Evolutionary conservation across 129 eudicot genomes (phyloP).

Genomic region (Pittosporum tobira): DNA sequence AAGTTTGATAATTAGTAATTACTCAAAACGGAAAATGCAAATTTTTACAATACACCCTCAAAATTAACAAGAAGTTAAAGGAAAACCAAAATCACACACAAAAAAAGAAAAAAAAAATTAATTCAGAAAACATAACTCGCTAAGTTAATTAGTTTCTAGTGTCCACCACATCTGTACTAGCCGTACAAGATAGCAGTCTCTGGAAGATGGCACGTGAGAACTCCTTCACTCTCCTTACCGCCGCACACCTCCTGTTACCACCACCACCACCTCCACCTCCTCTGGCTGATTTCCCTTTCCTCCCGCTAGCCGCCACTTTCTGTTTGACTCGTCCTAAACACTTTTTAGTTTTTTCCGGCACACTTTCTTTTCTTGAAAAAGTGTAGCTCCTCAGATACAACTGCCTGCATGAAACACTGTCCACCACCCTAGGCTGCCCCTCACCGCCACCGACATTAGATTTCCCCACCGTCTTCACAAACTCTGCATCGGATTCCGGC

Average conservation of each 20-base stretch:
- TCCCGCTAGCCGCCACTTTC: slow-evolving; percentile 16
- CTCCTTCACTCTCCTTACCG: slow-evolving; percentile 9
- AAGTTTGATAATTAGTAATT: too few relatives aligned
- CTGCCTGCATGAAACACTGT: slow-evolving; percentile 56
- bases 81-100: too few relatives aligned
- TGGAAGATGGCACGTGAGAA: neutral
- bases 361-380: slow-evolving; percentile 48
- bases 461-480: slow-evolving; percentile 24
- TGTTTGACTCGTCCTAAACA: slow-evolving; percentile 31
- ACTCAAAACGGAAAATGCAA: too few relatives aligned
- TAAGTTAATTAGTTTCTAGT: too few relatives aligned
- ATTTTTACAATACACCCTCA: too few relatives aligned
- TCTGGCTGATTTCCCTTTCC: slow-evolving; percentile 13
- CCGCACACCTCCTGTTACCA: slow-evolving; percentile 11
- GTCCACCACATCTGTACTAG: slow-evolving; percentile 1
- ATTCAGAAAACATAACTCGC: too few relatives aligned
- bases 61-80: too few relatives aligned
- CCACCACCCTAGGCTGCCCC: slow-evolving; percentile 30
- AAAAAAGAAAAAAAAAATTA: too few relatives aligned
- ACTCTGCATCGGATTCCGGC: slow-evolving; percentile 45
- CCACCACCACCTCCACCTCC: slow-evolving; percentile 11
- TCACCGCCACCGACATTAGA: slow-evolving; percentile 14
- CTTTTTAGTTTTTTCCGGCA: slow-evolving; percentile 38
- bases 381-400: slow-evolving; percentile 57
- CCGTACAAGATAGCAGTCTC: slow-evolving; percentile 2